Evolutionary conservation across 352 stramenopile species (phyloP).

Genomic region (Phytopythium aichiense): DNA sequence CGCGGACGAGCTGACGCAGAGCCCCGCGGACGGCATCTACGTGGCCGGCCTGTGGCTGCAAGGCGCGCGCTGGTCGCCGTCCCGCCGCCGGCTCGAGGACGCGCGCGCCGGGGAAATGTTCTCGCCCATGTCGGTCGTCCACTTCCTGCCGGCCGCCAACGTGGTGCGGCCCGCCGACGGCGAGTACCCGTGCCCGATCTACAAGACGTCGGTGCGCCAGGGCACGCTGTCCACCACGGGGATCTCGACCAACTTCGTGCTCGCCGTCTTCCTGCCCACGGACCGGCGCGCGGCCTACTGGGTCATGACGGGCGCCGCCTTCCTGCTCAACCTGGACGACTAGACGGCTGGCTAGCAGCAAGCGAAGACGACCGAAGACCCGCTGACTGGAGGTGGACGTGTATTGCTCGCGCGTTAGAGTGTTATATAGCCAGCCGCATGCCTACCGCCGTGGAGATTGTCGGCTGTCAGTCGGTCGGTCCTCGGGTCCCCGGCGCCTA

Average conservation of each 20-base stretch:
- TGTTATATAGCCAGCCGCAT: slow-evolving; percentile 2
- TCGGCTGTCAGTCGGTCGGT: too few species aligned
- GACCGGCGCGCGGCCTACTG: slow-evolving; percentile 83
- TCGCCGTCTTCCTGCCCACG: slow-evolving; percentile 89
- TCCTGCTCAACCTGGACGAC: slow-evolving; percentile 90
- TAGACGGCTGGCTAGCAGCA: too few species aligned
- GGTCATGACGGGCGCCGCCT: slow-evolving; percentile 91
- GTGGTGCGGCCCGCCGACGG: slow-evolving; percentile 40
- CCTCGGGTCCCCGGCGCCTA: not conserved
- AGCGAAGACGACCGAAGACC: too few species aligned
- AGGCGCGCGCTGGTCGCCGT: slow-evolving; percentile 85
- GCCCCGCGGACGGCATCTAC: slow-evolving; percentile 90
- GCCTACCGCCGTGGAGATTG: too few species aligned
- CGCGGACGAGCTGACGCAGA: slow-evolving; percentile 44
- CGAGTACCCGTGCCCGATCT: slow-evolving; percentile 91
- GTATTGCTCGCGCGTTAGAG: slow-evolving; percentile 1
- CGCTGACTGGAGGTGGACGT: not conserved
- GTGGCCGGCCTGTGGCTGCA: slow-evolving; percentile 88
- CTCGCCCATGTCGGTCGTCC: slow-evolving; percentile 83
- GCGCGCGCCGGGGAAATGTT: slow-evolving; percentile 92
- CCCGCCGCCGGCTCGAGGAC: slow-evolving; percentile 66
- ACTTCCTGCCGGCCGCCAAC: slow-evolving; percentile 87
- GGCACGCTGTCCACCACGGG: slow-evolving; percentile 90
- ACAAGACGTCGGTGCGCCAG: slow-evolving; percentile 93
- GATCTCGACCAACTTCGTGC: slow-evolving; percentile 94